These are phyloP conservation scores for Telopea speciosissima DNA, from an alignment of 177 flowering plant species.

Conservation along the genomic window DNA sequence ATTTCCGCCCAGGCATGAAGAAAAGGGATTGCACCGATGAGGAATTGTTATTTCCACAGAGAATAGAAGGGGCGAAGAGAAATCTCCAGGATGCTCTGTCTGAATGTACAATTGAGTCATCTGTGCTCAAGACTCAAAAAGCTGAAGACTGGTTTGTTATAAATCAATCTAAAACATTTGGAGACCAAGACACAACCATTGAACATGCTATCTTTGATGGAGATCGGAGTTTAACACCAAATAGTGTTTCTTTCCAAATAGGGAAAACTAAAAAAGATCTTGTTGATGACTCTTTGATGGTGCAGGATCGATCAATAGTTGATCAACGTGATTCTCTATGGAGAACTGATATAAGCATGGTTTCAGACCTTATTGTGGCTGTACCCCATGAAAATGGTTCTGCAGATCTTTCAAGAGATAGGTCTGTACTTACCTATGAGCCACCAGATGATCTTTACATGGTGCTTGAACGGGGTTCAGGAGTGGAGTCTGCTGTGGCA, in stretches of 20 bases:
- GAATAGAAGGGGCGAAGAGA: constrained; percentile 23
- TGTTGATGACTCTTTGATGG: constrained; percentile 74
- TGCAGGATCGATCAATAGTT: constrained; percentile 34
- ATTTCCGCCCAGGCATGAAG: constrained; percentile 25
- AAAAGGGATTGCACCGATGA: constrained; percentile 33
- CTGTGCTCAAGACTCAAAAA: constrained; percentile 31
- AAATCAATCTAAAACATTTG: constrained; percentile 32
- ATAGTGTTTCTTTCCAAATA: constrained; percentile 7
- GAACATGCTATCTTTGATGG: constrained; percentile 30
- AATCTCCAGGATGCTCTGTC: constrained; percentile 18
- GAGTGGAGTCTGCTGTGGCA: constrained; percentile 26
- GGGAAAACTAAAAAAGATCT: constrained; percentile 31
- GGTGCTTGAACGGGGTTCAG: constrained; percentile 58
- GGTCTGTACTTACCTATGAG: constrained; percentile 32
- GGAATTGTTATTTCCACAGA: constrained; percentile 39
- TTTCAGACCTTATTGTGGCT: constrained; percentile 36
- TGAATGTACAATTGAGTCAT: constrained; percentile 29
- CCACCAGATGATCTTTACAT: constrained; percentile 88
- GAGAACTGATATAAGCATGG: constrained; percentile 47
- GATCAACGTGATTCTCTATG: constrained; percentile 32
- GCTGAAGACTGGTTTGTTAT: constrained; percentile 60
- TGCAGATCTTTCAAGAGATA: constrained; percentile 26
- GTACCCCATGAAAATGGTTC: constrained; percentile 27
- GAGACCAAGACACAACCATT: constrained; percentile 15
- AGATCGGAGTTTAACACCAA: constrained; percentile 22